Evolutionary conservation across 208 protist species (phyloP).

Genomic region (Crithidia expoeki): DNA sequence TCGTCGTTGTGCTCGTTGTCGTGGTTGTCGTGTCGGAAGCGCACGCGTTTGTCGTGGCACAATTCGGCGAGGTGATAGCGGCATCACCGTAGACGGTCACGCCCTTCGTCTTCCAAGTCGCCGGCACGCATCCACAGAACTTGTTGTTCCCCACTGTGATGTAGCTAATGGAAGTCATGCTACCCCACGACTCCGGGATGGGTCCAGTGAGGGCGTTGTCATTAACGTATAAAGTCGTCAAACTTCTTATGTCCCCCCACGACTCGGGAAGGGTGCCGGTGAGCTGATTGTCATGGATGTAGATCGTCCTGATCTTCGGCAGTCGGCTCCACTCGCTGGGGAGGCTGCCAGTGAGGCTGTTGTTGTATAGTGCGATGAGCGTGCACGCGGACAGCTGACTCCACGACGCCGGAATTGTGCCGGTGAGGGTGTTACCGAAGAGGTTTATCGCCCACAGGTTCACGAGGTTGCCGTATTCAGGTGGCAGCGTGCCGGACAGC

Average conservation of each 20-base stretch:
- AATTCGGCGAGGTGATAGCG: not conserved
- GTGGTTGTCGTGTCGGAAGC: too few species aligned
- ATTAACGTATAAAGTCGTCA: not conserved
- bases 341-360: slow-evolving; percentile 11
- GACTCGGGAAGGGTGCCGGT: slow-evolving; percentile 7
- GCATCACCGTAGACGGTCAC: not conserved
- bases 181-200: slow-evolving; percentile 10
- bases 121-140: slow-evolving; percentile 6
- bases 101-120: not conserved
- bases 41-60: slow-evolving; percentile 3
- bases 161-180: slow-evolving; percentile 5
- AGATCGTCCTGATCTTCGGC: slow-evolving; percentile 9
- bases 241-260: not conserved
- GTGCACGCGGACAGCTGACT: slow-evolving; percentile 4
- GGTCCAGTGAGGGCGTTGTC: slow-evolving; percentile 9
- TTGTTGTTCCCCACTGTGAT: slow-evolving; percentile 5
- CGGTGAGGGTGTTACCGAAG: slow-evolving; percentile 12
- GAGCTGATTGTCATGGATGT: slow-evolving; percentile 4
- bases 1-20: not conserved
- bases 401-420: slow-evolving; percentile 14
- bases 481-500: slow-evolving; percentile 4
- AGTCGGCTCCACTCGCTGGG: not conserved
- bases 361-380: slow-evolving; percentile 13
- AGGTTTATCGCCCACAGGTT: slow-evolving; percentile 10
- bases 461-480: slow-evolving; percentile 6